Evolutionary conservation across 2,329 filamentous ascomycete species (phyloP).

Genomic region (Trichoderma sp.): DNA sequence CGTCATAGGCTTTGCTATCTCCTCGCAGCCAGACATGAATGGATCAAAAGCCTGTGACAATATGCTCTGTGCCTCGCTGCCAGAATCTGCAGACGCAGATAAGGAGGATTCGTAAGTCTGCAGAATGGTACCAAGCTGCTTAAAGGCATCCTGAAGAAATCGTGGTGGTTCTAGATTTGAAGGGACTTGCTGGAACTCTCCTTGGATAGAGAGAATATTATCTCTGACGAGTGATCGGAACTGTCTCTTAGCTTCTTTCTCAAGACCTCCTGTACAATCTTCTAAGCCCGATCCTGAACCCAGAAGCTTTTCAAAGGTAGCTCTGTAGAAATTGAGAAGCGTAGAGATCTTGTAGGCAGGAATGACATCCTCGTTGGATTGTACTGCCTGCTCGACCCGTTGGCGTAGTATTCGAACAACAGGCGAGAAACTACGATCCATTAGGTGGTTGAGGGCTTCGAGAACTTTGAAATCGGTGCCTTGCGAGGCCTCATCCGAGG

Average conservation of each 20-base stretch:
- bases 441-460: conserved; percentile 78
- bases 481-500: conserved; percentile 55
- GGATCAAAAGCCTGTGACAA: conserved; percentile 80
- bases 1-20: conserved; percentile 60
- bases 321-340: conserved; percentile 81
- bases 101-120: conserved; percentile 84
- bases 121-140: conserved; percentile 74
- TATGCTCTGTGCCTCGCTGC: conserved; percentile 70
- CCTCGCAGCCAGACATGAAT: conserved; percentile 73
- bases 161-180: conserved; percentile 73
- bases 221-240: conserved; percentile 81
- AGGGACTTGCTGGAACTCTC: conserved; percentile 66
- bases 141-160: conserved; percentile 77
- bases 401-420: conserved; percentile 84
- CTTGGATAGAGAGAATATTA: conserved; percentile 70
- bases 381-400: conserved; percentile 85
- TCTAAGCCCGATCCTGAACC: conserved; percentile 66
- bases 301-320: conserved; percentile 79
- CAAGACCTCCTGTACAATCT: conserved; percentile 64
- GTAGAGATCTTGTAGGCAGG: conserved; percentile 88
- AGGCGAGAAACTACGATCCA: conserved; percentile 79
- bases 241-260: conserved; percentile 74
- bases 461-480: conserved; percentile 69
- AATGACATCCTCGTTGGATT: conserved; percentile 86
- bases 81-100: conserved; percentile 54